Evolutionary conservation across 257 asterid species (phyloP).

Genomic region (Striga asiatica): DNA sequence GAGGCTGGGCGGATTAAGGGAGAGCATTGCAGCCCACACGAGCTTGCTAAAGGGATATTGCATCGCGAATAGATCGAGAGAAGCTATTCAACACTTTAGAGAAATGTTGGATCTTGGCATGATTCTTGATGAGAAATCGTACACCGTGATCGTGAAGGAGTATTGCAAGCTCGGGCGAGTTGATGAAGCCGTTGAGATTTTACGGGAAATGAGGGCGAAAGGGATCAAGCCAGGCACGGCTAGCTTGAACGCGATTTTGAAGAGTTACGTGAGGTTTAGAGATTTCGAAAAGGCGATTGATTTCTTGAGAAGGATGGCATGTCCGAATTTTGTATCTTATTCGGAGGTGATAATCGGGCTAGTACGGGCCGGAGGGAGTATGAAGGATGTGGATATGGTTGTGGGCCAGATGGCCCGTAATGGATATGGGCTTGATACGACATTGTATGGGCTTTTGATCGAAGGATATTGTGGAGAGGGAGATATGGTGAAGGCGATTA

Average conservation of each 20-base stretch:
- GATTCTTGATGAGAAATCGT: constrained; percentile 29
- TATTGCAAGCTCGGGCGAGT: constrained; percentile 33
- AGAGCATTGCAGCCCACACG: constrained; percentile 29
- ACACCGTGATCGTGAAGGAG: constrained; percentile 28
- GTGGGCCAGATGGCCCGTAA: constrained; percentile 25
- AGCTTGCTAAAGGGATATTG: constrained; percentile 42
- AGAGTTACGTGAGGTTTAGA: constrained; percentile 17
- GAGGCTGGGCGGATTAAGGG: constrained; percentile 34
- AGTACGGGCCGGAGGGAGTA: constrained; percentile 19
- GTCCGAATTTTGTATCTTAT: constrained; percentile 35
- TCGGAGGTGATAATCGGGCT: constrained; percentile 26
- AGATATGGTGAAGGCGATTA: constrained; percentile 24
- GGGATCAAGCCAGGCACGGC: constrained; percentile 18
- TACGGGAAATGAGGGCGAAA: constrained; percentile 29
- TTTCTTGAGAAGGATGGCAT: constrained; percentile 28
- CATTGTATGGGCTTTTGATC: constrained; percentile 32
- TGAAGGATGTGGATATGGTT: constrained; percentile 29
- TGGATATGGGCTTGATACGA: constrained; percentile 27
- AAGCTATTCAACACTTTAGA: constrained; percentile 35
- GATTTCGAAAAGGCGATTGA: constrained; percentile 26
- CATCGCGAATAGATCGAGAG: constrained; percentile 28
- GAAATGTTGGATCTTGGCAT: constrained; percentile 31
- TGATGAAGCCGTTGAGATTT: constrained; percentile 26
- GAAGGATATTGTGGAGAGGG: constrained; percentile 22
- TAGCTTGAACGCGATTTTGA: constrained; percentile 29